These are phyloP conservation scores for Tolypocladium ovalisporum DNA, from an alignment of 2,329 filamentous ascomycete genomes.

Conservation along the genomic window DNA sequence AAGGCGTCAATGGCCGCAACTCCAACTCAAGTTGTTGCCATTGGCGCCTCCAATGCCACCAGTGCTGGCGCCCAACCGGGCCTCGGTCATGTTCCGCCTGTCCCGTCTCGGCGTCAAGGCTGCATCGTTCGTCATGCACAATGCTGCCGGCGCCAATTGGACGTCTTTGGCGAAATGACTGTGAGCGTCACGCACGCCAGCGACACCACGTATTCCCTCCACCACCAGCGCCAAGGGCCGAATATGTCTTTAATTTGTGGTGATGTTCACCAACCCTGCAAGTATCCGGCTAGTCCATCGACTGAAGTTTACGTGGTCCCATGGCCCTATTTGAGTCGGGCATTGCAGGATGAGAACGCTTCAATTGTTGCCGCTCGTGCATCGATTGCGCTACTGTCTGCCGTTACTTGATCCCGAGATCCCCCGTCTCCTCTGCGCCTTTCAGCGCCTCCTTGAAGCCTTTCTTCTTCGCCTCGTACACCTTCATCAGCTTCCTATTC, in stretches of 20 bases:
- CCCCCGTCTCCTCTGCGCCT: slow-evolving; percentile 6
- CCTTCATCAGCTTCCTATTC: slow-evolving; percentile 53
- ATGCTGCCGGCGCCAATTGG: neutral
- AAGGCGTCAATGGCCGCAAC: neutral
- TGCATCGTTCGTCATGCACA: neutral
- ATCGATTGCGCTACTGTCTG: neutral
- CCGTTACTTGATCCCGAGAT: neutral
- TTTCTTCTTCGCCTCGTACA: slow-evolving; percentile 36
- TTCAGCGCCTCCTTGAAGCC: slow-evolving; percentile 23
- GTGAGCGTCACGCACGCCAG: neutral
- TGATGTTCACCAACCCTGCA: neutral
- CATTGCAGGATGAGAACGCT: neutral
- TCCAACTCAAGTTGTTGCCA: neutral
- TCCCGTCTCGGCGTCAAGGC: neutral
- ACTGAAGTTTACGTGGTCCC: too few relatives aligned
- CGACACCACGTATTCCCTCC: neutral
- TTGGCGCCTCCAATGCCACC: too few relatives aligned
- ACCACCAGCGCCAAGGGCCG: too few relatives aligned
- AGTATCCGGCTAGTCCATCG: neutral
- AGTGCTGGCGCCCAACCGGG: neutral
- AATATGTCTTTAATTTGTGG: too few relatives aligned
- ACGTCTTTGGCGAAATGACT: neutral
- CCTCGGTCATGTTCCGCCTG: neutral
- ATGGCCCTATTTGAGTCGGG: too few relatives aligned
- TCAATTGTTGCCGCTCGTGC: too few relatives aligned